Evolutionary conservation across 2,329 filamentous ascomycete species (phyloP), one percentile per base, ranked within the genome.

Genomic region (Exserohilum turcica): DNA sequence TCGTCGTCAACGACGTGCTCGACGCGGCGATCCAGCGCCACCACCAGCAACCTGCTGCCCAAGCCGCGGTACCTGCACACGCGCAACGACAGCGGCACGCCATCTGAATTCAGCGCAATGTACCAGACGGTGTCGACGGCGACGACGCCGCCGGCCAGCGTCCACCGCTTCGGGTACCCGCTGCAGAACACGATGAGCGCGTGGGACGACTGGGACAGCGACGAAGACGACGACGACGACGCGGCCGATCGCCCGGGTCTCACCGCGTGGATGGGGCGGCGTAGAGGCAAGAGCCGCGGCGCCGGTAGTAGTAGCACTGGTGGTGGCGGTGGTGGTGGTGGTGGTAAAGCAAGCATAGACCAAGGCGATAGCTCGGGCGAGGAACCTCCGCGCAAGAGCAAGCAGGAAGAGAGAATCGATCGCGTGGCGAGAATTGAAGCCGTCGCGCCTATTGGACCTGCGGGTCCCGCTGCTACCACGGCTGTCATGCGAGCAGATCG

Each of bases 121-220:
- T 65, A 60, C 19, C 63, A 67, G 2, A 66, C 63, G 47, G 38
- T 61, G 4, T 56, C 64, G 2, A 48, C 57, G 6, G 42, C 55
- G 0, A 53, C 61, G 2, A 63, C 57, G 9, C 40, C 56, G 7
- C 60, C 63, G 10, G 60, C 61, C 0, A 63, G 63, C 16, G 48
- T 64, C 2, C 59, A 52, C 19, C 59, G 64, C 3, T 57, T 63
- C 28, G 69, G 64, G 45, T 63, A 63, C n/a, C 49, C 44, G 6
- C 49, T 68, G 16, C 70, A 72, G 16, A 68, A 70, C 43, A 64
- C 65, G 4, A 67, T 55, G 3, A 70, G 66, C n/a, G 72, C 68
- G 32, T 74, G 72, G 72, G 71, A 74, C 24, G 69, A 72, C 40
- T 73, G 67, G 63, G 70, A 73, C 43, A 70, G 64, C n/a, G 70